Evolutionary conservation across 352 stramenopile genomes (phyloP).

Genomic region (Albugo laibachii): DNA sequence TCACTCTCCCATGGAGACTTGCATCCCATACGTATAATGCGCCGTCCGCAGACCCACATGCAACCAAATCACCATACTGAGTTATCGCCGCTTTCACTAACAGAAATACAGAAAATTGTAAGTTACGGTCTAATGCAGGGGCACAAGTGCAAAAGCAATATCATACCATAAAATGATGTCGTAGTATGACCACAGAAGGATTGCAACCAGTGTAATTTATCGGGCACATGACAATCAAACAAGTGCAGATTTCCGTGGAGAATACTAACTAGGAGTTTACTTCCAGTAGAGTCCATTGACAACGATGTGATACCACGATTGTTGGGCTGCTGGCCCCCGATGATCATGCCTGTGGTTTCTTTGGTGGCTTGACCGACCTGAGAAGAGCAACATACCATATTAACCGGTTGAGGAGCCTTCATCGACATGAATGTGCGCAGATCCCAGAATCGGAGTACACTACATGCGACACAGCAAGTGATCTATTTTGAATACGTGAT

Average conservation of each 20-base stretch:
- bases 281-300: slow-evolving; percentile 12
- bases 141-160: not conserved
- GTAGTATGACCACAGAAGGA: slow-evolving; percentile 25
- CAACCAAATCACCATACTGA: slow-evolving; percentile 36
- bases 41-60: slow-evolving; percentile 26
- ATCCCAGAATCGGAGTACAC: slow-evolving; percentile 53
- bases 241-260: slow-evolving; percentile 34
- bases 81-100: slow-evolving; percentile 32
- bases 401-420: too few species aligned
- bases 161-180: slow-evolving; percentile 40
- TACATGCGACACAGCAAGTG: slow-evolving; percentile 1
- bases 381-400: too few species aligned
- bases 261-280: slow-evolving; percentile 34
- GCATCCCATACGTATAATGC: slow-evolving; percentile 40
- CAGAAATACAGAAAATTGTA: not conserved
- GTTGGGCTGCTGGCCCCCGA: too few species aligned
- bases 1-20: not conserved
- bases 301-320: slow-evolving; percentile 39
- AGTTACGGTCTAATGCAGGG: not conserved
- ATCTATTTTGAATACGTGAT: not conserved
- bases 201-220: slow-evolving; percentile 10
- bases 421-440: slow-evolving; percentile 15
- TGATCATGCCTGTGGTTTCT: too few species aligned
- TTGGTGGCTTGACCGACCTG: too few species aligned
- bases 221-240: slow-evolving; percentile 14